Base-by-base conservation (phyloP, 1,139 yeast species). In the Sugiyamaella paludigena region DNA sequence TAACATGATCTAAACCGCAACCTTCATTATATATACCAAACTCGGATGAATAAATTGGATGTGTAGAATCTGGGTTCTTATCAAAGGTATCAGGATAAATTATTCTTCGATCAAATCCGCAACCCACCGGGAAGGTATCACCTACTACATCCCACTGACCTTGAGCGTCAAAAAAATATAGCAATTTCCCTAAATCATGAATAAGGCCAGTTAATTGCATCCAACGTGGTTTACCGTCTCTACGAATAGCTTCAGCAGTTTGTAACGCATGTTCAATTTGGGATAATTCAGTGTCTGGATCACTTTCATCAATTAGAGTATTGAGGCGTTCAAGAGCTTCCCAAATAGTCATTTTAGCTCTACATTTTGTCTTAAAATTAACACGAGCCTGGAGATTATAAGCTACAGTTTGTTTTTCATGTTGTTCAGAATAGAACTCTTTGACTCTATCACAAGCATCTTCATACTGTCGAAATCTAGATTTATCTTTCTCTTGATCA, bases 121-220 rank as follows among this genome's bases (percentile, higher is more conserved):
- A 83, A 1, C 89, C 89, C 28, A 83, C 87, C 0, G 88, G 87
- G 60, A 83, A 83, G 0, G 89, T 83, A 60, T 83, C 89, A 5
- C 89, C 89, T 16, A 83, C 89, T n/a, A 83, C 89, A 59, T 83
- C 88, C 89, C 89, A 83, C 62, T 83, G 88, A 7, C 88, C 88
- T 58, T 78, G 74, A 26, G 87, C 82, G 58, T 81, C 88, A 58
- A 78, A 83, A 57, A 83, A 83, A 61, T 83, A 83, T 26, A 83
- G 69, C 16, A 83, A 70, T 60, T 83, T 83, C 1, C 89, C 89
- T 53, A 83, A 68, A 62, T 83, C 89, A 60, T 83, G 89, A 36
- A 83, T 81, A 37, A 83, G 67, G 0, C 89, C 89, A 6, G 84
- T 87, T 16, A 83, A 67, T 63, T 83, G 89, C 70, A 83, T 83